Conservation (phyloP, 352 stramenopile species). For the Phytophthora nicotianae region DNA sequence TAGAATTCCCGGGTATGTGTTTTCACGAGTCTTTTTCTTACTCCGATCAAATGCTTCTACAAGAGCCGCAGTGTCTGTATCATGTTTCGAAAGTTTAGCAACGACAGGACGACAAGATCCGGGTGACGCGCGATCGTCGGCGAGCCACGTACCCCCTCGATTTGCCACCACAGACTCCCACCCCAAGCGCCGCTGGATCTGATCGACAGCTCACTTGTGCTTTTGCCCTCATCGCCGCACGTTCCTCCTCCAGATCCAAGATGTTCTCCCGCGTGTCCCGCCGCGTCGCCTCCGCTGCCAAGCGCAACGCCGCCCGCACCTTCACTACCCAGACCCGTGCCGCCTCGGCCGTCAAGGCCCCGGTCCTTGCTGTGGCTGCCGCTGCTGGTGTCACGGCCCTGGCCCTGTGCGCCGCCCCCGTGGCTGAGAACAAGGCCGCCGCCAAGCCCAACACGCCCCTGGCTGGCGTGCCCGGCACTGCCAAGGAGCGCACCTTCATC, state of each 20-base stretch:
- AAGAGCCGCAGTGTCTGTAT: neutral
- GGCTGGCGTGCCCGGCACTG: constrained; percentile 89
- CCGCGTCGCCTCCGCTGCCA: constrained; percentile 66
- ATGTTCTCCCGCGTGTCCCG: constrained; percentile 80
- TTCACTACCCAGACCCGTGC: constrained; percentile 62
- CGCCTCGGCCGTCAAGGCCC: constrained; percentile 37
- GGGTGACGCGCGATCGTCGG: constrained; percentile 15
- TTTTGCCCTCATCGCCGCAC: constrained; percentile 41
- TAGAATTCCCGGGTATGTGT: neutral
- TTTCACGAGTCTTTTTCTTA: neutral
- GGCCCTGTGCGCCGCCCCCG: constrained; percentile 46
- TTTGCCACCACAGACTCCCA: constrained; percentile 25
- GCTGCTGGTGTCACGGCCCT: constrained; percentile 54
- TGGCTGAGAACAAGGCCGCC: constrained; percentile 55
- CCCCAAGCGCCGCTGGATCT: neutral
- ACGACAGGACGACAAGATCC: constrained; percentile 27
- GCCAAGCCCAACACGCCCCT: constrained; percentile 48
- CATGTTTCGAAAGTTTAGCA: constrained; percentile 14
- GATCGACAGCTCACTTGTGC: constrained; percentile 31
- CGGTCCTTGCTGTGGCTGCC: constrained; percentile 39
- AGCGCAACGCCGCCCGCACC: constrained; percentile 56
- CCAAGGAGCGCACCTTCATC: constrained; percentile 95
- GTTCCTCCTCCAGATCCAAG: constrained; percentile 10
- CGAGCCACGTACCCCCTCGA: constrained; percentile 13
- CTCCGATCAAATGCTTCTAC: neutral